Conservation (phyloP, 192 early-diverging fungal genomes). For the Umbelopsis sp. region DNA sequence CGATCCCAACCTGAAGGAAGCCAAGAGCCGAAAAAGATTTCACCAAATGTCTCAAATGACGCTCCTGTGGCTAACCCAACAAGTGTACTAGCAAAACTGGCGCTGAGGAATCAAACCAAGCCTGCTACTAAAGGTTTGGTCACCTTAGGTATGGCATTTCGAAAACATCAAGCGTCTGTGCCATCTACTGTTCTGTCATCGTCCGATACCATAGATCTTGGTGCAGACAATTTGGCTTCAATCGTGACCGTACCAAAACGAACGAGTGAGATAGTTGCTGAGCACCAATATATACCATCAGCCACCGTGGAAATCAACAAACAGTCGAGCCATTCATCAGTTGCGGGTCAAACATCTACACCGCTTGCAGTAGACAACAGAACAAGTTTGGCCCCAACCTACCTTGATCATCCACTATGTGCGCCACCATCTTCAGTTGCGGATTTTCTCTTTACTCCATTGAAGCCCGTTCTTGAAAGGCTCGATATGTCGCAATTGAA, state of each 20-base stretch:
- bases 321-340: too few species aligned
- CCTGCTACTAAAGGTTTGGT: background rate
- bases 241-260: too few species aligned
- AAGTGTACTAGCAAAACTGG: background rate
- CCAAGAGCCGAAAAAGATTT: background rate
- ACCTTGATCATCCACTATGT: conserved; percentile 25
- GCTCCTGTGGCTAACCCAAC: background rate
- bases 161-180: background rate
- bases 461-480: conserved; percentile 13
- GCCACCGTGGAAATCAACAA: too few species aligned
- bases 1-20: background rate
- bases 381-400: background rate
- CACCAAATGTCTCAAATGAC: background rate
- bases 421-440: conserved; percentile 45
- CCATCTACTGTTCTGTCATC: too few species aligned
- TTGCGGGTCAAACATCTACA: too few species aligned
- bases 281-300: too few species aligned
- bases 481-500: background rate
- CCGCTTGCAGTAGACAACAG: background rate
- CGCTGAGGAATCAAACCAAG: background rate
- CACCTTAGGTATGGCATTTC: background rate
- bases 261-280: too few species aligned
- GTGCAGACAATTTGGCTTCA: too few species aligned
- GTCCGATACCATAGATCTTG: too few species aligned
- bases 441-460: conserved; percentile 30